A percentile compares a stretch with the other conserved stretches of the same genome.
These are phyloP conservation scores for Neurospora tetrasperma DNA, from an alignment of 495 filamentous ascomycete genomes.

Conservation along the genomic window DNA sequence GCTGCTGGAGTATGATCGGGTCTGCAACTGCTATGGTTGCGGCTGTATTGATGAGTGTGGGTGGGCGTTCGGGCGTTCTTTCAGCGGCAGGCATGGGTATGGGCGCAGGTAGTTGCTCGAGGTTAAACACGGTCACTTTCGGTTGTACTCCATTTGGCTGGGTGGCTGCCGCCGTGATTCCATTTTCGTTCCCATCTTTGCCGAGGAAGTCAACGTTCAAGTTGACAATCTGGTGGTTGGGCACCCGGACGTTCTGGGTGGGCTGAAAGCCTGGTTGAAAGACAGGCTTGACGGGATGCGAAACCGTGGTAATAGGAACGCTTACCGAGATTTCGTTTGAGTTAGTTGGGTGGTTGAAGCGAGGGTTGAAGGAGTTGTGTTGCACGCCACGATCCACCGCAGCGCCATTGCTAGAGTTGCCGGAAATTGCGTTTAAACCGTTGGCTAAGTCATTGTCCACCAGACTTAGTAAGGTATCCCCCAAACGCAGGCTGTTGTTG, in stretches of 20 bases:
- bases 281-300: neutral
- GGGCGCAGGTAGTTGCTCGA: neutral
- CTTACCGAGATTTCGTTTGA: neutral
- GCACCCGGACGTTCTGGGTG: neutral
- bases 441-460: neutral
- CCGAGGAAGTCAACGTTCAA: neutral
- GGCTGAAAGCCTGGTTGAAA: neutral
- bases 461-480: neutral
- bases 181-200: neutral
- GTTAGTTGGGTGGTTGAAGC: neutral
- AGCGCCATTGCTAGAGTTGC: neutral
- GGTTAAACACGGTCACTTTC: neutral
- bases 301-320: neutral
- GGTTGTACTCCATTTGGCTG: neutral
- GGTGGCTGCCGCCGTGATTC: neutral
- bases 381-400: neutral
- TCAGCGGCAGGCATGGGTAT: neutral
- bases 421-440: neutral
- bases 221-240: neutral
- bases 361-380: neutral
- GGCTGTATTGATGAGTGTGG: neutral
- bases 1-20: neutral
- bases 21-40: neutral
- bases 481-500: neutral
- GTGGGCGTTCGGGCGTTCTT: neutral